Percentiles rank a stretch among this genome's conserved stretches.
Evolutionary conservation across 2,329 filamentous ascomycete genomes (phyloP).

Genomic region (Colletotrichum tropicicola): DNA sequence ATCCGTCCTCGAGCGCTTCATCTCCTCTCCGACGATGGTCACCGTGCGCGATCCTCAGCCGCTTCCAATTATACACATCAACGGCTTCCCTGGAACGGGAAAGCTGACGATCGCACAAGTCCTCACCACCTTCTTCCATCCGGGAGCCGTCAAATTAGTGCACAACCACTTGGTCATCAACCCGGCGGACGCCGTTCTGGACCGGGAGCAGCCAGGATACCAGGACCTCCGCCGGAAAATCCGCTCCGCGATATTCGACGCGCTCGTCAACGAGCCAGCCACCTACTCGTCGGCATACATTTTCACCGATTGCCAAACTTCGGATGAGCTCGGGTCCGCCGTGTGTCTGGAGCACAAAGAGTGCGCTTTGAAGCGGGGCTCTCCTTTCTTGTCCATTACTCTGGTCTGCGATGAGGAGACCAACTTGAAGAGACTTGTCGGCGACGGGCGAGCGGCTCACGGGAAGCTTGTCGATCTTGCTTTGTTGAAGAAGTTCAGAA

Average conservation of each 20-base stretch:
- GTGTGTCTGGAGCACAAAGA: not conserved
- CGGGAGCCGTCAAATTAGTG: slow-evolving; percentile 35
- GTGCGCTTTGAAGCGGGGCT: not conserved
- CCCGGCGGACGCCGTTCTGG: not conserved
- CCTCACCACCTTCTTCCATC: slow-evolving; percentile 30
- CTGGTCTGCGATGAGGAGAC: not conserved
- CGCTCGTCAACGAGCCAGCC: not conserved
- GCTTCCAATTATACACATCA: slow-evolving; percentile 36
- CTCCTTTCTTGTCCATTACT: not conserved
- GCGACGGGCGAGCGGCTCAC: not conserved
- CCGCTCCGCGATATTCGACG: not conserved
- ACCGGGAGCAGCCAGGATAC: not conserved
- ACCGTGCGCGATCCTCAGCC: not conserved
- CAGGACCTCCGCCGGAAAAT: not conserved
- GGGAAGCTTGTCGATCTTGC: not conserved
- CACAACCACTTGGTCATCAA: slow-evolving; percentile 42
- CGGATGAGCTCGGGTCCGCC: not conserved
- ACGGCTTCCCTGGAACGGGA: slow-evolving; percentile 41
- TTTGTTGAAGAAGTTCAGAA: not conserved
- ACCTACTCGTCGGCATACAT: not conserved
- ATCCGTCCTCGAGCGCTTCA: too few relatives aligned
- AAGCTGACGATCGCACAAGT: slow-evolving; percentile 39
- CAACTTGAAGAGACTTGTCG: not conserved
- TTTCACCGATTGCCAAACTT: not conserved
- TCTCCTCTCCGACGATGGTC: too few relatives aligned